Percentiles rank a stretch among this genome's conserved stretches.
These are phyloP conservation scores for Microglena sp. DNA, from an alignment of 139 green algal genomes.

Conservation along the genomic window DNA sequence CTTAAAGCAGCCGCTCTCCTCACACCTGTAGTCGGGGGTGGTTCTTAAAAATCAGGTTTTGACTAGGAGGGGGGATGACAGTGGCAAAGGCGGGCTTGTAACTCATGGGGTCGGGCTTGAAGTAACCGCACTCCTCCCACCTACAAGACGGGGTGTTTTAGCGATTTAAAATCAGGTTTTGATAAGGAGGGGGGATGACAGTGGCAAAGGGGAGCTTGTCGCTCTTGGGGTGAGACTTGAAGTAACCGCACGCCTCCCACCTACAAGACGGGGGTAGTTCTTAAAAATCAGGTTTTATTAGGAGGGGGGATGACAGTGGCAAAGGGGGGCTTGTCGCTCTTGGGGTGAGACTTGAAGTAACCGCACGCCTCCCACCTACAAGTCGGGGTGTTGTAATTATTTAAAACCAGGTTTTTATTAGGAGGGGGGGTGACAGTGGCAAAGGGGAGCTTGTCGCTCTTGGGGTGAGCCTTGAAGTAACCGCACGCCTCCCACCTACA, in stretches of 20 bases:
- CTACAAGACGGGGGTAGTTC: no score
- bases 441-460: no score
- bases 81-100: slow-evolving; percentile 85
- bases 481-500: no score
- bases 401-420: no score
- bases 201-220: slow-evolving; percentile 87
- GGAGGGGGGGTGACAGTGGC: no score
- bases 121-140: slow-evolving; percentile 82
- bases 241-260: slow-evolving; percentile 89
- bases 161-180: no score
- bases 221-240: slow-evolving; percentile 65
- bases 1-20: slow-evolving; percentile 85
- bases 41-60: no score
- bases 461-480: no score
- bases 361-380: slow-evolving; percentile 77
- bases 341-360: slow-evolving; percentile 81
- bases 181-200: slow-evolving; percentile 96
- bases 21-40: slow-evolving; percentile 74
- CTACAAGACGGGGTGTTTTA: no score
- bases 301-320: slow-evolving; percentile 96
- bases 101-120: slow-evolving; percentile 64
- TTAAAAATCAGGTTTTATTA: no score
- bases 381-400: no score
- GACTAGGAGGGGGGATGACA: slow-evolving; percentile 94
- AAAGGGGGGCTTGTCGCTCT: slow-evolving; percentile 74